A percentile compares a stretch with the other conserved stretches of the same genome.
Conservation (phyloP, 192 early-diverging fungal species). For the Dissophora globulifera region DNA sequence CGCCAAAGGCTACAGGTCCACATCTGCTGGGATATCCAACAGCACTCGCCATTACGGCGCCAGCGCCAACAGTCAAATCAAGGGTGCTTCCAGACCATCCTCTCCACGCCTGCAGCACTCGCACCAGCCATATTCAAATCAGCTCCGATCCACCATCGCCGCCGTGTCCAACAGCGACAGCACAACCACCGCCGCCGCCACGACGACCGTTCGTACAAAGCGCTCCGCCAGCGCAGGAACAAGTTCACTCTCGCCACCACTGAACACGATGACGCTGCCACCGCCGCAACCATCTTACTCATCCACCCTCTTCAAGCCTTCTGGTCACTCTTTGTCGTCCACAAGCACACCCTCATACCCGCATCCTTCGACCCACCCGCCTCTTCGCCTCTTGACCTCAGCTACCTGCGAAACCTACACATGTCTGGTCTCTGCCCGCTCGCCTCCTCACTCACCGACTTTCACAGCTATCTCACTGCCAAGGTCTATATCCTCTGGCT, state of each 20-base stretch:
- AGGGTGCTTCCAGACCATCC: slow-evolving; percentile 10
- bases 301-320: not conserved
- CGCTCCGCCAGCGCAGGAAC: not conserved
- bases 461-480: slow-evolving; percentile 23
- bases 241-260: slow-evolving; percentile 4
- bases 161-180: slow-evolving; percentile 4
- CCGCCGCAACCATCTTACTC: not conserved
- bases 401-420: slow-evolving; percentile 46
- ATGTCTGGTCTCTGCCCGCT: slow-evolving; percentile 41
- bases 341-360: slow-evolving; percentile 27
- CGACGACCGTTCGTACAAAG: not conserved
- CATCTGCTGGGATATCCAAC: not conserved
- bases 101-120: slow-evolving; percentile 4
- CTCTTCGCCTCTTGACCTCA: slow-evolving; percentile 37
- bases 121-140: slow-evolving; percentile 1
- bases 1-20: not conserved
- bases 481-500: slow-evolving; percentile 6
- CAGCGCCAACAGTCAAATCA: not conserved
- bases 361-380: slow-evolving; percentile 35
- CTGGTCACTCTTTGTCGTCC: slow-evolving; percentile 17
- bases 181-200: not conserved
- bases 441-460: slow-evolving; percentile 51
- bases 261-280: not conserved
- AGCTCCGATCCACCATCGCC: not conserved
- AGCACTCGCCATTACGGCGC: not conserved